Conservation (phyloP, 192 early-diverging fungal species). For the Gigaspora rosea region DNA sequence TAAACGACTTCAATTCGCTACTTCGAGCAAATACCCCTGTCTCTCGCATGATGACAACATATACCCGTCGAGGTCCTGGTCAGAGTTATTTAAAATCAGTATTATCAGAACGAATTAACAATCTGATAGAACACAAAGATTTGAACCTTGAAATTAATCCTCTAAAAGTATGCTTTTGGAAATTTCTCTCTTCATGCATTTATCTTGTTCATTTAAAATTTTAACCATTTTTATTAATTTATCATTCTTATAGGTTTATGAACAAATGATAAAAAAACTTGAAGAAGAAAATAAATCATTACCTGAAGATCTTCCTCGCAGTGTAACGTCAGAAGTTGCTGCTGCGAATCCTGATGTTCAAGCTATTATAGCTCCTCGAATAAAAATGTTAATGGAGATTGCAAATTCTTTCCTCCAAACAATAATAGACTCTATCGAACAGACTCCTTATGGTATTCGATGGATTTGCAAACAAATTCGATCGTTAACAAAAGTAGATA, state of each 20-base stretch:
- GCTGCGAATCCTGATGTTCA: constrained; percentile 81
- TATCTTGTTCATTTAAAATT: not conserved
- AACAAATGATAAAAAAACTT: constrained; percentile 78
- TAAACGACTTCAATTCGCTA: constrained; percentile 84
- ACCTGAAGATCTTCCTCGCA: constrained; percentile 66
- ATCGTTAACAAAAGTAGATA: constrained; percentile 72
- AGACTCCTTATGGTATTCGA: constrained; percentile 93
- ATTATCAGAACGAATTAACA: constrained; percentile 77
- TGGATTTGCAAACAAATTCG: constrained; percentile 99
- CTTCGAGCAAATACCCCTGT: constrained; percentile 94
- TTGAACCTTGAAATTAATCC: constrained; percentile 94
- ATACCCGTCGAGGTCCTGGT: constrained; percentile 90
- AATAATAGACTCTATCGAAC: constrained; percentile 78
- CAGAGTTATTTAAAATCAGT: constrained; percentile 91
- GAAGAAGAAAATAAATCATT: constrained; percentile 63
- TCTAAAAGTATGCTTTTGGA: constrained; percentile 62
- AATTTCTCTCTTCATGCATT: not conserved
- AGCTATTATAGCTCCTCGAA: constrained; percentile 78
- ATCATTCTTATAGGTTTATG: constrained; percentile 59
- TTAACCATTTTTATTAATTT: not conserved
- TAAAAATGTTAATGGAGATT: constrained; percentile 84
- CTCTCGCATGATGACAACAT: constrained; percentile 98
- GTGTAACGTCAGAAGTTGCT: constrained; percentile 82
- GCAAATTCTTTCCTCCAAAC: constrained; percentile 83
- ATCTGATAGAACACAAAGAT: constrained; percentile 77